These are phyloP conservation scores for Nissolia schottii DNA, from an alignment of 306 rosid genomes.

Conservation along the genomic window DNA sequence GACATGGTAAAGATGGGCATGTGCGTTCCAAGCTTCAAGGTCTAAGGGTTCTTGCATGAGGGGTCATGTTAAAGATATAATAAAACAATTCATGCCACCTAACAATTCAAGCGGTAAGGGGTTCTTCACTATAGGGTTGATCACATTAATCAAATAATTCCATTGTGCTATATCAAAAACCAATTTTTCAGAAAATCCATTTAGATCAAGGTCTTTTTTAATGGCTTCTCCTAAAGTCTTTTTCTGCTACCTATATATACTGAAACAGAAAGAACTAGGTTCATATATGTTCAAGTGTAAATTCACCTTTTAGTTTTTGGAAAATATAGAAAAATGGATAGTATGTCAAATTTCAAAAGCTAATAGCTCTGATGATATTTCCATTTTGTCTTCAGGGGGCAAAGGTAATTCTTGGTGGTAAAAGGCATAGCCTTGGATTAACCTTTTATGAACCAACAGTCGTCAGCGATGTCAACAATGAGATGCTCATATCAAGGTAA, in stretches of 20 bases:
- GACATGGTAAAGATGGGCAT: not conserved
- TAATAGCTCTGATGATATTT: conserved; percentile 19
- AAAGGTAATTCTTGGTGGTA: conserved; percentile 78
- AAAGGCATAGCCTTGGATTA: conserved; percentile 87
- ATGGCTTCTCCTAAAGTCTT: not conserved
- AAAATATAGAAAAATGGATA: conserved; percentile 1
- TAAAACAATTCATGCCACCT: not conserved
- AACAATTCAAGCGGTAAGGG: not conserved
- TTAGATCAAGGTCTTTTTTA: not conserved
- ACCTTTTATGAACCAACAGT: conserved; percentile 91
- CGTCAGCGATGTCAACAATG: conserved; percentile 59
- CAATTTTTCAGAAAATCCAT: not conserved
- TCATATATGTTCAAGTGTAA: conserved; percentile 10
- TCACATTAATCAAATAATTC: not conserved
- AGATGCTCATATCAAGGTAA: conserved; percentile 83
- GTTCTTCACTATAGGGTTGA: not conserved
- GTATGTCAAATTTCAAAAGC: not conserved
- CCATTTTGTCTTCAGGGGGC: conserved; percentile 70
- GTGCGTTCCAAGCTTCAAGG: not conserved
- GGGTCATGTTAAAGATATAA: not conserved
- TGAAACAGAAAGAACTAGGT: not conserved
- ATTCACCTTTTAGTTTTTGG: not conserved
- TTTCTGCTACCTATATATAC: not conserved
- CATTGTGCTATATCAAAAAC: not conserved
- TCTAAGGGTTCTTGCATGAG: not conserved